These are phyloP conservation scores for Myxozyma neotropica DNA, from an alignment of 805 yeast species.

Conservation along the genomic window DNA sequence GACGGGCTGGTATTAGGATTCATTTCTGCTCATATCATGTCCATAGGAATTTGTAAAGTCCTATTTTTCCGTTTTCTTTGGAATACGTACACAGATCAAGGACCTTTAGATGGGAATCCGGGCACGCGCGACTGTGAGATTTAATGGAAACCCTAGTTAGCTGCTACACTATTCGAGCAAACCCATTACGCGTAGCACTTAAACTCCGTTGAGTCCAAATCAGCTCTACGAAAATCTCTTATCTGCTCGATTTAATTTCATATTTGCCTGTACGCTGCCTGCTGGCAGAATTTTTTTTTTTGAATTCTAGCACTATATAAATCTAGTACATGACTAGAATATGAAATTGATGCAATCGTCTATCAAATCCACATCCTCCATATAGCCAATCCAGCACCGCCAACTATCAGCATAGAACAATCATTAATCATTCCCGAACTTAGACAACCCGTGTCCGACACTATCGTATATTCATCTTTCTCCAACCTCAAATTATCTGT, in stretches of 20 bases:
- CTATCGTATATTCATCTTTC: conserved; percentile 65
- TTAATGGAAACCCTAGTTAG: too few species aligned
- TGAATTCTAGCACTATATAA: too few species aligned
- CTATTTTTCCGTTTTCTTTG: neutral
- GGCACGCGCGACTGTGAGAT: neutral
- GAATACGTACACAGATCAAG: neutral
- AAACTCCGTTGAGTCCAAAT: too few species aligned
- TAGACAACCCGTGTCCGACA: conserved; percentile 87
- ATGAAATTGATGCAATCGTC: too few species aligned
- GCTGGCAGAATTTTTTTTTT: too few species aligned
- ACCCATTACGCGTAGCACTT: too few species aligned
- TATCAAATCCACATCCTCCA: conserved; percentile 8
- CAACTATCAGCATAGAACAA: conserved; percentile 52
- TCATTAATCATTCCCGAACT: conserved; percentile 46
- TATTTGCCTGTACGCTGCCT: too few species aligned
- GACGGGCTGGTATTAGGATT: neutral
- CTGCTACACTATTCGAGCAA: too few species aligned
- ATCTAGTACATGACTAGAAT: too few species aligned
- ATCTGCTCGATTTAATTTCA: too few species aligned
- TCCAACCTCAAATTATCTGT: conserved; percentile 38
- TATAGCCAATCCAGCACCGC: conserved; percentile 78
- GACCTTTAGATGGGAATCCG: neutral
- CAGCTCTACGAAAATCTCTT: too few species aligned
- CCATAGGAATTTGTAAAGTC: neutral
- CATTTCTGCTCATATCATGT: neutral